Evolutionary conservation across 148 eudicot genomes (phyloP), one percentile per base, ranked within the genome.

Genomic region (Rhododendron ferrugineum): DNA sequence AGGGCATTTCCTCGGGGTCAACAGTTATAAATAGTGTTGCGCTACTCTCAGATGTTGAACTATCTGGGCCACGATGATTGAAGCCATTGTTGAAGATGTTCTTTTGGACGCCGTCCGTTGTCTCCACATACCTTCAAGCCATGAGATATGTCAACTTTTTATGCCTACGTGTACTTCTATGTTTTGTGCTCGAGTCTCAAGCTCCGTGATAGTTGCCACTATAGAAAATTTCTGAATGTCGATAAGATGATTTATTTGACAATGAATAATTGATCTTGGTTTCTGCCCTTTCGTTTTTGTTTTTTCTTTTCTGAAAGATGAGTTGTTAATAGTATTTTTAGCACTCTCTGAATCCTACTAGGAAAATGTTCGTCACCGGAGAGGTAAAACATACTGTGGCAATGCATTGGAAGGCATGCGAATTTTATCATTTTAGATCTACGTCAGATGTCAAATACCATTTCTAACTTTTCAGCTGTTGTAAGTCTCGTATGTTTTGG

Each of bases 51-150:
- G 81, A 66, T 52, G 62, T 80, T 83, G 87, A 84, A 54, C 50
- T 87, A 47, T 89, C 87, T 22, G 89, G 89, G 73, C 89, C 89
- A 26, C 66, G 85, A 64, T 86, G 82, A 86, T 82, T 18, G 26
- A 34, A 64, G 62, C 56, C 2, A 58, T 37, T 36, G 47, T 20
- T 22, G 68, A 80, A 52, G 68, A 32, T 81, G 82, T 54, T 28
- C 47, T 36, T 52, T 23, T 8, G 28, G 42, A n/a, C 23, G 15
- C 18, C 26, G 11, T 81, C 18, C 5, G 16, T 36, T 4, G 72
- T 66, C 47, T 81, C 49, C 18, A 79, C 22, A 26, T 64, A 64
- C 36, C 37, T 80, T 47, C 11, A 15, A 52, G 64, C 62, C 66
- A 50, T 16, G 20, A 80, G 5, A 15, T 79, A 0, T 80, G 11